A percentile compares a stretch with the other conserved stretches of the same genome.
These are phyloP conservation scores for Aspergillus taichungensis DNA, from an alignment of 495 filamentous ascomycete genomes.

Conservation along the genomic window DNA sequence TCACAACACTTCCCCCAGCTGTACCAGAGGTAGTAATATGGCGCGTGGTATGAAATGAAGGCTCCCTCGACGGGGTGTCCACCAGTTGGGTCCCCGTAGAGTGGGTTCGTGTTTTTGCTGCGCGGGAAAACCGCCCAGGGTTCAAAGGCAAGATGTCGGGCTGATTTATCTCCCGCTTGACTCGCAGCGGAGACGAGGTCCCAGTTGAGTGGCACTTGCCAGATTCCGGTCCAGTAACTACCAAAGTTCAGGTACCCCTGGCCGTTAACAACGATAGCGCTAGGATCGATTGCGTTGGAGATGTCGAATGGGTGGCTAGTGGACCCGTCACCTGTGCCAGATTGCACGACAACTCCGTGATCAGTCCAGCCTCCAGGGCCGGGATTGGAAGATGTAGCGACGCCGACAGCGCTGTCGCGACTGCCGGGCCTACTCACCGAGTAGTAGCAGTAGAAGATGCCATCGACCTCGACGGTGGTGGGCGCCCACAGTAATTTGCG, in stretches of 20 bases:
- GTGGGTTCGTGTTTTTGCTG: constrained; percentile 14
- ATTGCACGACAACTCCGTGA: constrained; percentile 34
- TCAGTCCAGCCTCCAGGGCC: constrained; percentile 52
- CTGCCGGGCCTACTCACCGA: constrained; percentile 58
- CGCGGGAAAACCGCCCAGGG: constrained; percentile 15
- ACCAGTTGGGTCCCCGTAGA: constrained; percentile 30
- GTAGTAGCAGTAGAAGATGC: constrained; percentile 66
- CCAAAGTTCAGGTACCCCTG: constrained; percentile 56
- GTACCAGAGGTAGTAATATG: constrained; percentile 66
- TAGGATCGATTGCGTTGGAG: constrained; percentile 70
- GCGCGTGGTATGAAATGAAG: constrained; percentile 46
- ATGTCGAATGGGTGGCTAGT: constrained; percentile 42
- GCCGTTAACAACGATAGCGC: constrained; percentile 42
- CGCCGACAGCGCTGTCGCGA: constrained; percentile 59
- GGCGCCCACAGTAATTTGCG: constrained; percentile 48
- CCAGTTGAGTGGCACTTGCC: constrained; percentile 48
- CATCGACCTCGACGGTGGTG: constrained; percentile 46
- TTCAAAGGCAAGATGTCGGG: constrained; percentile 26
- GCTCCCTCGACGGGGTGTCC: constrained; percentile 36
- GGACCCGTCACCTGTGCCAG: constrained; percentile 25
- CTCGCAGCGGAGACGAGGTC: constrained; percentile 27
- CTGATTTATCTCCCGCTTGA: constrained; percentile 10
- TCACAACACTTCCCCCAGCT: constrained; percentile 63
- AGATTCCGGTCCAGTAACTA: constrained; percentile 64
- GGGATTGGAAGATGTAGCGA: constrained; percentile 55